Evolutionary conservation across 441 rosid species (phyloP).

Genomic region (Arabidopsis hybrid): DNA sequence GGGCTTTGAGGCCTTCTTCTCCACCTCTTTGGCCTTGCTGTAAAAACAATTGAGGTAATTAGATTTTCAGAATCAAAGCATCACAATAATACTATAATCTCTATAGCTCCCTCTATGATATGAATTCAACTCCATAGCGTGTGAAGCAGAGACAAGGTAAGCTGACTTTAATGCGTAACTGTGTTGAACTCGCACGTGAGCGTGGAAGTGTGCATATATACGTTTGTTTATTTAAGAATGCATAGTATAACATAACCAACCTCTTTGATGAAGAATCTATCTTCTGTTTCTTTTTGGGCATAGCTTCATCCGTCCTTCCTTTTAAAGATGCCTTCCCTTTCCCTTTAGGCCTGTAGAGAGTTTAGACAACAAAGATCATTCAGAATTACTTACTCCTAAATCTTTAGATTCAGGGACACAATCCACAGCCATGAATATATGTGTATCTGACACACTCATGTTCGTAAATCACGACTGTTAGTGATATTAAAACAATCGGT

Average conservation of each 20-base stretch:
- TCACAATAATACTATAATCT: not conserved
- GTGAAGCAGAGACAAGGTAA: not conserved
- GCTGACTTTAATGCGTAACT: not conserved
- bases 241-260: conserved; percentile 8
- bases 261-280: conserved; percentile 6
- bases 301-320: not conserved
- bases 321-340: not conserved
- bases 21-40: conserved; percentile 12
- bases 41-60: not conserved
- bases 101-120: conserved; percentile 1
- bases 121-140: not conserved
- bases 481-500: not conserved
- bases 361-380: conserved; percentile 9
- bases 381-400: not conserved
- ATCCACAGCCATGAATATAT: not conserved
- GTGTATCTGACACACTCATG: not conserved
- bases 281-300: conserved; percentile 4
- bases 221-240: not conserved
- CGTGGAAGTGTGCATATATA: not conserved
- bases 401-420: not conserved
- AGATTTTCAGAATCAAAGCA: not conserved
- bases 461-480: not conserved
- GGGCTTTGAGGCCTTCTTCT: not conserved
- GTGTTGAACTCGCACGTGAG: not conserved
- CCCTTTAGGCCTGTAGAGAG: not conserved